These are phyloP conservation scores for Fusarium hainanense DNA, from an alignment of 2,329 filamentous ascomycete species.

Conservation along the genomic window DNA sequence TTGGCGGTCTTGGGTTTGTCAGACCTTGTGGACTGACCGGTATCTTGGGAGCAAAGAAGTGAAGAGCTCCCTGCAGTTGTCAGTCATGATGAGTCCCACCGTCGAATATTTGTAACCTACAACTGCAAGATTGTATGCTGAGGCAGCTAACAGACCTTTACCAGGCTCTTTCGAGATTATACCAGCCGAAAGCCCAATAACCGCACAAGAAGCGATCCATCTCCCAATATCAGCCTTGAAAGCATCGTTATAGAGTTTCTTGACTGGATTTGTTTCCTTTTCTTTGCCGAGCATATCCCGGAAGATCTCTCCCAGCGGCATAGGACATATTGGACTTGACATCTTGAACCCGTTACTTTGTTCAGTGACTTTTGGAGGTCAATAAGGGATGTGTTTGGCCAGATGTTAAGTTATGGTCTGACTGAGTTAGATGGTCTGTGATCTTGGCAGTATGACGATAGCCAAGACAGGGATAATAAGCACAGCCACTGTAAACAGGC, in stretches of 20 bases:
- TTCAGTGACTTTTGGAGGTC: background rate
- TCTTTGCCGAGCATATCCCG: constrained; percentile 23
- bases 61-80: constrained; percentile 13
- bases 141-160: constrained; percentile 16
- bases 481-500: constrained; percentile 10
- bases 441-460: constrained; percentile 14
- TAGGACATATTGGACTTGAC: constrained; percentile 28
- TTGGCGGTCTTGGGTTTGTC: constrained; percentile 9
- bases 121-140: constrained; percentile 25
- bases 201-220: constrained; percentile 24
- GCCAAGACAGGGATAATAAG: constrained; percentile 1
- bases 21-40: constrained; percentile 9
- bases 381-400: background rate
- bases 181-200: constrained; percentile 28
- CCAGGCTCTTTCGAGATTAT: constrained; percentile 31
- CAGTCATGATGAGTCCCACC: background rate
- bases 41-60: constrained; percentile 15
- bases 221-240: constrained; percentile 33
- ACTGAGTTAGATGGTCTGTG: background rate
- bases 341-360: constrained; percentile 18
- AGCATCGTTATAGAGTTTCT: constrained; percentile 26
- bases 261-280: constrained; percentile 28
- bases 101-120: background rate
- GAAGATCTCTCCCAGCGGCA: constrained; percentile 23
- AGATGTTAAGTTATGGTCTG: background rate